phyloP scores from a whole-genome alignment of 2,329 filamentous ascomycete genomes.

The Ceratocystis cacaofunesta region DNA sequence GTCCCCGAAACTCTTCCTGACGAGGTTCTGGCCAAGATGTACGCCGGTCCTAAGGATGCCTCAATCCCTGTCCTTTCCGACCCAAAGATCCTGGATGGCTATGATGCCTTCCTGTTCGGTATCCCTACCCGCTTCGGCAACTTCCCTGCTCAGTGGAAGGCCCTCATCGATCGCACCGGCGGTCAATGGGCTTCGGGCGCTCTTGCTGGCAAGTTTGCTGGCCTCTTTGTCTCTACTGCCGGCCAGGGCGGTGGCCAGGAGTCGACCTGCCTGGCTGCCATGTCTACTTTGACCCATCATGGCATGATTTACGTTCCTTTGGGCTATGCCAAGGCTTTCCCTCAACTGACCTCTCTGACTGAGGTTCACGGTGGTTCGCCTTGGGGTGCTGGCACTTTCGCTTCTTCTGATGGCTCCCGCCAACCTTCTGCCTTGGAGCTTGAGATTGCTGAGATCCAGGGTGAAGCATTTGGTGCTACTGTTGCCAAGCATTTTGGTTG shows the following conservation, averaged over 20 bases:
- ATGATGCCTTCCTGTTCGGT: conserved; percentile 83
- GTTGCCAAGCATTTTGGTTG: conserved; percentile 59
- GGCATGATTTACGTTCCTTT: conserved; percentile 94
- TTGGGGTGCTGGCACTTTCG: conserved; percentile 90
- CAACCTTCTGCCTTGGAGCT: conserved; percentile 65
- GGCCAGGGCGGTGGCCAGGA: conserved; percentile 84
- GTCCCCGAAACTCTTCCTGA: conserved; percentile 72
- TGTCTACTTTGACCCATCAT: conserved; percentile 84
- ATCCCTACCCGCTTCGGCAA: conserved; percentile 95
- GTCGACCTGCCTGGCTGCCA: conserved; percentile 60
- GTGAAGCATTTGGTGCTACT: conserved; percentile 66
- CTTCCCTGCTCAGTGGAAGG: conserved; percentile 92
- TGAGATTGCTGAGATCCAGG: conserved; percentile 66
- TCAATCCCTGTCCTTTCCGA: conserved; percentile 49
- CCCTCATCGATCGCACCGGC: conserved; percentile 84
- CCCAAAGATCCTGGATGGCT: conserved; percentile 47
- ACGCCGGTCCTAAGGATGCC: conserved; percentile 63
- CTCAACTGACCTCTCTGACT: conserved; percentile 49
- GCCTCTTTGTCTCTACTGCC: conserved; percentile 79
- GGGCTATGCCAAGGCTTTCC: conserved; percentile 73
- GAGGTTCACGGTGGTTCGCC: conserved; percentile 78
- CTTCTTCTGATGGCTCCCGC: conserved; percentile 64
- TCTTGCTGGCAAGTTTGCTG: conserved; percentile 78
- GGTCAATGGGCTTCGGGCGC: conserved; percentile 65
- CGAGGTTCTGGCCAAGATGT: conserved; percentile 79